A percentile compares a stretch with the other conserved stretches of the same genome.
phyloP scores from a whole-genome alignment of 164 flowering plant genomes.

The Pachysandra terminalis region DNA sequence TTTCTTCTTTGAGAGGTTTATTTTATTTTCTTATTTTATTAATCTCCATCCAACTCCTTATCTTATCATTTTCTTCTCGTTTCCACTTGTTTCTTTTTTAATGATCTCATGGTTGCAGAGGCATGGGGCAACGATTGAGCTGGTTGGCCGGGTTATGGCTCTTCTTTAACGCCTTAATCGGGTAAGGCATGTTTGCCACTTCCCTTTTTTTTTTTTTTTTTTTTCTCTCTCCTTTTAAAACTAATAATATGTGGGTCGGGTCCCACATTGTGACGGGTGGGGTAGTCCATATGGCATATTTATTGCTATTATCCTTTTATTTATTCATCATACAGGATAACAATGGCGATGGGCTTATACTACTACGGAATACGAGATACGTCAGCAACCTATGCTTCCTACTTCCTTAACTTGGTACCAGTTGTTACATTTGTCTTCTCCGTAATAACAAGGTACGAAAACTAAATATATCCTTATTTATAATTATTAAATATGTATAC shows the following conservation, averaged over 20 bases:
- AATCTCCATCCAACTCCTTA: no score
- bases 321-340: constrained; percentile 29
- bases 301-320: no score
- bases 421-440: constrained; percentile 32
- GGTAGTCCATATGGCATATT: no score
- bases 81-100: background rate
- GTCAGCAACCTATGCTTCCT: constrained; percentile 33
- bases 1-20: constrained; percentile 39
- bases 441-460: constrained; percentile 22
- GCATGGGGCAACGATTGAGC: constrained; percentile 14
- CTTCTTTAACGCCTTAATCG: constrained; percentile 33
- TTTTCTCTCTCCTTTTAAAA: no score
- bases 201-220: no score
- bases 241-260: no score
- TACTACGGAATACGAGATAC: constrained; percentile 41
- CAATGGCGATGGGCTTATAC: constrained; percentile 20
- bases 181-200: constrained; percentile 23
- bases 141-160: constrained; percentile 36
- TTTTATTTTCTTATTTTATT: background rate
- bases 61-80: no score
- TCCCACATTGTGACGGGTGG: no score
- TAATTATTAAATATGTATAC: no score
- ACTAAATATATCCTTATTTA: no score
- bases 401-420: constrained; percentile 37
- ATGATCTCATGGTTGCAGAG: constrained; percentile 24